These are phyloP conservation scores for Blastobotrys buckinghamii DNA, from an alignment of 1,139 yeast species.

Conservation along the genomic window DNA sequence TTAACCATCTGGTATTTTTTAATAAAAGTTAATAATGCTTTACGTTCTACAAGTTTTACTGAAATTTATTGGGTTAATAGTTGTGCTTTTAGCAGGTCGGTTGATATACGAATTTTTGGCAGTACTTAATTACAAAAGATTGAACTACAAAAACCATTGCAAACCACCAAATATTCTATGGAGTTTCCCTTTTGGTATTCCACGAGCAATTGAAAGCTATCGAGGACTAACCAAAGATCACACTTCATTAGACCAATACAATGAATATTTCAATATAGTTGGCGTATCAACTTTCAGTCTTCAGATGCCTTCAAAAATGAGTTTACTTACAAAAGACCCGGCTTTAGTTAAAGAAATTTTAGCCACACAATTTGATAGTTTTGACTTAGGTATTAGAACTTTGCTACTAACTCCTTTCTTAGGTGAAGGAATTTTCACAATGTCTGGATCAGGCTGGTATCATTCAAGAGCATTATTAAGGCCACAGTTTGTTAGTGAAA, in stretches of 20 bases:
- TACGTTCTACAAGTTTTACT: too few species aligned
- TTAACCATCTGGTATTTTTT: too few species aligned
- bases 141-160: background rate
- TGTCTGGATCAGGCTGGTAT: constrained; percentile 53
- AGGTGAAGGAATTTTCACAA: constrained; percentile 55
- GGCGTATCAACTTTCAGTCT: constrained; percentile 2
- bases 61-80: too few species aligned
- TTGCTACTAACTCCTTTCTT: constrained; percentile 38
- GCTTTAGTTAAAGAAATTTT: constrained; percentile 36
- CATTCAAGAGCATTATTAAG: constrained; percentile 53
- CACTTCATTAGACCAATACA: background rate
- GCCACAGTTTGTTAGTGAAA: constrained; percentile 52
- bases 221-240: background rate
- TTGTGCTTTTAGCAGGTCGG: background rate
- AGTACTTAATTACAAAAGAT: constrained; percentile 6
- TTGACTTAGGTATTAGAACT: constrained; percentile 47
- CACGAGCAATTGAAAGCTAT: background rate
- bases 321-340: constrained; percentile 23
- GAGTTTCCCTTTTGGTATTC: background rate
- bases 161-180: background rate
- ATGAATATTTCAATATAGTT: background rate
- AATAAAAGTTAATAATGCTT: too few species aligned
- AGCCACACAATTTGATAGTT: constrained; percentile 43
- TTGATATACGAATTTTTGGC: constrained; percentile 1
- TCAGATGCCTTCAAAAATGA: background rate